phyloP scores from a whole-genome alignment of 352 stramenopile genomes.

The Globisporangium polare region DNA sequence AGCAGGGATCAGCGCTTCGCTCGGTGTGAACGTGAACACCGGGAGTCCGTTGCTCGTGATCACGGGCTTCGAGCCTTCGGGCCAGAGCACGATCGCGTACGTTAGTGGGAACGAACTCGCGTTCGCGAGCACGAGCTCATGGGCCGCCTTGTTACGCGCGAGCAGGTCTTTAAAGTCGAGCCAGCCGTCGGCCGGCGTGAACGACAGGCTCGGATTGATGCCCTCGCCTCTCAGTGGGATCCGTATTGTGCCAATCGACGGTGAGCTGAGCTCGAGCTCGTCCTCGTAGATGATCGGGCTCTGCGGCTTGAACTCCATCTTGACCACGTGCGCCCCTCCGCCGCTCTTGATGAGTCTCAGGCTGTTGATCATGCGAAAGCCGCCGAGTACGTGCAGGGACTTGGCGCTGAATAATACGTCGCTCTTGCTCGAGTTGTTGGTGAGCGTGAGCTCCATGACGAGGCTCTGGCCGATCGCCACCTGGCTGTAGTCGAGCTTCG shows the following conservation, averaged over 20 bases:
- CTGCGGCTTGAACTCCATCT: slow-evolving; percentile 68
- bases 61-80: background rate
- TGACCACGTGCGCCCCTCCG: slow-evolving; percentile 25
- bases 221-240: slow-evolving; percentile 58
- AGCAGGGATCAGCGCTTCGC: slow-evolving; percentile 50
- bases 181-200: slow-evolving; percentile 54
- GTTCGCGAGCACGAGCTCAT: slow-evolving; percentile 59
- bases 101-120: slow-evolving; percentile 60
- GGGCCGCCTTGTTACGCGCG: slow-evolving; percentile 37
- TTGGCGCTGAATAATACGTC: slow-evolving; percentile 42
- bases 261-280: slow-evolving; percentile 51
- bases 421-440: slow-evolving; percentile 46
- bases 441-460: slow-evolving; percentile 52
- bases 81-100: slow-evolving; percentile 34
- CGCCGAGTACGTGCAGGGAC: slow-evolving; percentile 75
- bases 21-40: slow-evolving; percentile 66
- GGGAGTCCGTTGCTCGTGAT: slow-evolving; percentile 26
- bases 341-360: slow-evolving; percentile 34
- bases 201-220: slow-evolving; percentile 70
- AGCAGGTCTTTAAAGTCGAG: slow-evolving; percentile 71
- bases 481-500: slow-evolving; percentile 75
- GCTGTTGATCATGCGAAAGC: slow-evolving; percentile 79
- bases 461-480: slow-evolving; percentile 79
- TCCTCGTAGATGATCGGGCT: slow-evolving; percentile 62
- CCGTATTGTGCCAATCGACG: slow-evolving; percentile 25